phyloP scores from a whole-genome alignment of 371 early-diverging fungal genomes.

The Lichtheimia ornata region DNA sequence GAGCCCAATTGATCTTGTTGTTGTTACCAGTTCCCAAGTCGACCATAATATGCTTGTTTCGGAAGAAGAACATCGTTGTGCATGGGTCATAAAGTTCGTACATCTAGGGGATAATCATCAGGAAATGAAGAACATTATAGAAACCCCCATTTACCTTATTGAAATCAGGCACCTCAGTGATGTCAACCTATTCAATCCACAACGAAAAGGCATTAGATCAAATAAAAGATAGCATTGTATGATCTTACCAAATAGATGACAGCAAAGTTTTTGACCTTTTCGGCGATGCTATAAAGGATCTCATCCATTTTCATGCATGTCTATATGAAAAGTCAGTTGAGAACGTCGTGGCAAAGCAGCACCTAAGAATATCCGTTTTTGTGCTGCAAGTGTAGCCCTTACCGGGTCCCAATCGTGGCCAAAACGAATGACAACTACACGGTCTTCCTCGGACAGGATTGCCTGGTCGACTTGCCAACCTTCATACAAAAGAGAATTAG shows the following conservation, averaged over 20 bases:
- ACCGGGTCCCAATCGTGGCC: constrained; percentile 95
- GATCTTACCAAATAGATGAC: constrained; percentile 83
- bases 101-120: constrained; percentile 56
- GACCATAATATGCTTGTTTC: constrained; percentile 98
- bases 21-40: constrained; percentile 99
- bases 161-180: constrained; percentile 87
- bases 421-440: constrained; percentile 95
- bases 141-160: constrained; percentile 62
- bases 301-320: constrained; percentile 98
- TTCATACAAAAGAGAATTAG: constrained; percentile 11
- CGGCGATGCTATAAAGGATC: constrained; percentile 87
- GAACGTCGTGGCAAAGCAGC: no score
- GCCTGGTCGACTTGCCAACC: constrained; percentile 99
- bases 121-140: not conserved
- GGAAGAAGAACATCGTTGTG: constrained; percentile 91
- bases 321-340: not conserved
- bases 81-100: constrained; percentile 97
- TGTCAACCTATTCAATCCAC: constrained; percentile 55
- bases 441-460: constrained; percentile 96
- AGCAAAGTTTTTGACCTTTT: constrained; percentile 96
- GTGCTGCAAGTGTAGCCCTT: not conserved
- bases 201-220: not conserved
- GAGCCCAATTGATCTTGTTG: constrained; percentile 97
- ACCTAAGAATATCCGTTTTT: no score
- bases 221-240: not conserved